Evolutionary conservation across 306 rosid species (phyloP), one percentile per base, ranked within the genome.

Genomic region (Medicago truncatula): DNA sequence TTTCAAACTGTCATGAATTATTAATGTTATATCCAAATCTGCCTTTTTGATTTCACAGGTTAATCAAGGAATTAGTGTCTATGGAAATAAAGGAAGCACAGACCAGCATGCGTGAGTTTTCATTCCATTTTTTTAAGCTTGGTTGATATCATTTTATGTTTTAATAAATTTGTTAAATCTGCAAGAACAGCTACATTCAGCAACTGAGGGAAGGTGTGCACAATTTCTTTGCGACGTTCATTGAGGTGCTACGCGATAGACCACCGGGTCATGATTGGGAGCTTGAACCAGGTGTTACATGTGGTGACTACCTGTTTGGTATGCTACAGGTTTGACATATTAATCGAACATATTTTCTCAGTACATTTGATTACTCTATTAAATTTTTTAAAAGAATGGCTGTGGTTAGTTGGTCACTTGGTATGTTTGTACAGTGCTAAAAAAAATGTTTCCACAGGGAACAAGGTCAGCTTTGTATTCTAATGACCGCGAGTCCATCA

Each of bases 221-320:
- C 87, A 95, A 95, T 84, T 95, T 95, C 83, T 92, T 92, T 43
- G 99, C 31, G 71, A 95, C 97, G 70, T 95, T 95, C 92, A 95
- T 95, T 28, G 97, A 92, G 88, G 97, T 95, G 49, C 85, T 95
- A 53, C 91, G 93, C 4, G 99, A 95, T 89, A 95, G 99, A 81
- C 97, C 99, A 40, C 99, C 97, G 0, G 99, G 99, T 80, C 99
- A 95, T 66, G 99, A 95, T 82, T 95, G 97, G 99, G 99, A 95
- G 86, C 99, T 95, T 71, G 99, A 95, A 81, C 99, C 99, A 10
- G 99, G 99, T 62, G 97, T 95, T 66, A 95, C 99, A 49, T 92
- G 97, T 81, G 99, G 97, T 12, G 99, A 95, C 89, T 95, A 95
- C 85, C 91, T 95, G 82, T 95, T 95, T 17, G 99, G 99, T 80